These are phyloP conservation scores for Tillandsia leiboldiana DNA, from an alignment of 176 grass and related monocot species.

Conservation along the genomic window DNA sequence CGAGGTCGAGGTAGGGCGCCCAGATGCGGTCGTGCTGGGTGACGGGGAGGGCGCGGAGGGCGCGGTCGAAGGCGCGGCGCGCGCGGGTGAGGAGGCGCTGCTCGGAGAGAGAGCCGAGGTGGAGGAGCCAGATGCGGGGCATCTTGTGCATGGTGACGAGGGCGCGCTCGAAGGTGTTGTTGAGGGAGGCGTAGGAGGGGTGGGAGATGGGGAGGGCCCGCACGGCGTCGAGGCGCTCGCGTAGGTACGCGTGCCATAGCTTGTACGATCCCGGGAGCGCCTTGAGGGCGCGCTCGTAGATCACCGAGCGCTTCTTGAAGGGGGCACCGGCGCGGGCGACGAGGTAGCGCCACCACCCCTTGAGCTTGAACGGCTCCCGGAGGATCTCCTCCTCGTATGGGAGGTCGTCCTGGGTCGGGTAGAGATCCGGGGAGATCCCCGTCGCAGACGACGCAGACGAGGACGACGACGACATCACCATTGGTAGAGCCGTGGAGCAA, in stretches of 20 bases:
- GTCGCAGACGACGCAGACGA: neutral
- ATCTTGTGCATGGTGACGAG: slow-evolving; percentile 90
- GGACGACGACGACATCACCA: neutral
- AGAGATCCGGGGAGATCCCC: slow-evolving; percentile 42
- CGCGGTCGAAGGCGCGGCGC: slow-evolving; percentile 55
- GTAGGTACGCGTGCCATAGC: slow-evolving; percentile 83
- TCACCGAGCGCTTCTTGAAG: slow-evolving; percentile 58
- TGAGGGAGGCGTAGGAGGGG: slow-evolving; percentile 49
- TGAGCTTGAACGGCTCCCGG: slow-evolving; percentile 64
- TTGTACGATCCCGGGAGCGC: slow-evolving; percentile 71
- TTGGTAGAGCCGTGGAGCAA: neutral
- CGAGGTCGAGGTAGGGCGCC: slow-evolving; percentile 59
- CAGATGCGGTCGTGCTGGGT: slow-evolving; percentile 88
- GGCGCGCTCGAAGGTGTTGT: slow-evolving; percentile 82
- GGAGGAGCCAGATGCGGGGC: slow-evolving; percentile 69
- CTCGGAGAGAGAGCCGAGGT: slow-evolving; percentile 59
- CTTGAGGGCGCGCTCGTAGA: slow-evolving; percentile 75
- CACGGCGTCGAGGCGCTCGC: slow-evolving; percentile 62
- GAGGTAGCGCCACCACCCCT: slow-evolving; percentile 87
- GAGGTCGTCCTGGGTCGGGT: slow-evolving; percentile 62
- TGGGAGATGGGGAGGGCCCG: slow-evolving; percentile 58
- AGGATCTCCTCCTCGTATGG: slow-evolving; percentile 83
- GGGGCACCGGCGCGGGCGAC: slow-evolving; percentile 55
- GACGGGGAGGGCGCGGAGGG: slow-evolving; percentile 58
- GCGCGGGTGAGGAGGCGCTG: slow-evolving; percentile 55